Evolutionary conservation across 2,329 filamentous ascomycete genomes (phyloP).

Genomic region (Colletotrichum cereale): DNA sequence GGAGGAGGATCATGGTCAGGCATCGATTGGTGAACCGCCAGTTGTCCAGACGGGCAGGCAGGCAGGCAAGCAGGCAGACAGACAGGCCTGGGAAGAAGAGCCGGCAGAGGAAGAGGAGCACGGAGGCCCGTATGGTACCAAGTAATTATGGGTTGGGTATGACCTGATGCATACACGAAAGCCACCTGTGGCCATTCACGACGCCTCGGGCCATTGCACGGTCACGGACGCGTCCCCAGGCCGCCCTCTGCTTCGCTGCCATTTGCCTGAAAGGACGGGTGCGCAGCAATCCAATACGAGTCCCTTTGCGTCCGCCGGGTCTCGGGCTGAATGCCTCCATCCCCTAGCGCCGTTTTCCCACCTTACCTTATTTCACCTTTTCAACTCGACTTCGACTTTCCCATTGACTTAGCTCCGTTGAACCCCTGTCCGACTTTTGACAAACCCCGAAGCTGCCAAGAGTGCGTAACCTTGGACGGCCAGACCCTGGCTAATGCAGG

Average conservation of each 20-base stretch:
- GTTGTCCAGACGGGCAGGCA: neutral
- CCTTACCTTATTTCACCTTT: constrained; percentile 5
- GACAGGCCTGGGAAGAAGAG: neutral
- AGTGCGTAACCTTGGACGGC: constrained; percentile 33
- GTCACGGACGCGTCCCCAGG: neutral
- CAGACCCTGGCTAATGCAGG: constrained; percentile 37
- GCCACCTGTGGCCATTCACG: constrained; percentile 21
- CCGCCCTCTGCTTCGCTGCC: neutral
- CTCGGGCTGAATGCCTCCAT: neutral
- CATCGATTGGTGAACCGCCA: neutral
- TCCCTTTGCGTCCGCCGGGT: neutral
- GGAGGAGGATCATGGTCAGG: neutral
- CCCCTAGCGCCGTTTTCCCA: constrained; percentile 1
- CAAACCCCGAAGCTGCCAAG: constrained; percentile 27
- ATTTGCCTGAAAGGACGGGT: neutral
- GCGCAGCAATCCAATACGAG: neutral
- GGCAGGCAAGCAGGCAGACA: too few relatives aligned
- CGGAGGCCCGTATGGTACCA: constrained; percentile 9
- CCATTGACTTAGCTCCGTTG: neutral
- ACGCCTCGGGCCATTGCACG: neutral
- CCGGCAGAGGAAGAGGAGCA: neutral
- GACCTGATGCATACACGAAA: constrained; percentile 35
- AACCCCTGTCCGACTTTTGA: constrained; percentile 5
- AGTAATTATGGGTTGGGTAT: neutral
- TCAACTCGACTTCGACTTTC: neutral